Evolutionary conservation across 2,329 filamentous ascomycete species (phyloP), one percentile per base, ranked within the genome.

Genomic region (Exophiala mesophila): DNA sequence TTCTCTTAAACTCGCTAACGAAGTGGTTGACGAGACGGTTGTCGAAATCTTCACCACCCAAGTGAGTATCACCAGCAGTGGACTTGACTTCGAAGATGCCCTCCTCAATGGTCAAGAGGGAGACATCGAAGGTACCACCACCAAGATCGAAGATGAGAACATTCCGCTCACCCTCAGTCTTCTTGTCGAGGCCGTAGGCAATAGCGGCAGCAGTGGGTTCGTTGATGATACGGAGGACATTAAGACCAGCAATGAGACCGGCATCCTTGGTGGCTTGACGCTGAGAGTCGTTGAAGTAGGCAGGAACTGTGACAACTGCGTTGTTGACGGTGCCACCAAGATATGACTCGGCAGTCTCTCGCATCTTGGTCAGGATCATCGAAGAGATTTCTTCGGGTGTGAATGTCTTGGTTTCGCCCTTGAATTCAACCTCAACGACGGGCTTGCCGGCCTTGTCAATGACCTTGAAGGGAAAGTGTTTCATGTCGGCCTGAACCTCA

Each of bases 51-150:
- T 92, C 83, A 62, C 89, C 89, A 78, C 89, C 90, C 68, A 96
- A 75, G 68, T 96, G 89, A 63, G 88, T 96, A 64, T 98, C 90
- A 81, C 92, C 92, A 63, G 90, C 89, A 47, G 92, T 97, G 52
- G 90, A 89, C 82, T 94, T 94, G 69, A 97, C 92, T 55, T 90
- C 95, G 80, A 98, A 98, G 63, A 98, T 92, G 78, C 92, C 92
- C 63, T 88, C 76, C 59, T 94, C 88, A 54, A 94, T 92, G 46
- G 85, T 92, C 44, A 95, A 80, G 55, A 95, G 86, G 41, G 88
- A 92, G 38, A 94, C 86, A 87, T 94, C 87, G 64, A 92, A 92
- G 57, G 87, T 92, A 80, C 86, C 86, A 81, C 86, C 87, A 80
- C 87, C 87, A 50, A 92, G 83, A 79, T 94, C 87, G 72, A 90